phyloP scores from a whole-genome alignment of 192 early-diverging fungal species.

The Backusella parvicylindrica region DNA sequence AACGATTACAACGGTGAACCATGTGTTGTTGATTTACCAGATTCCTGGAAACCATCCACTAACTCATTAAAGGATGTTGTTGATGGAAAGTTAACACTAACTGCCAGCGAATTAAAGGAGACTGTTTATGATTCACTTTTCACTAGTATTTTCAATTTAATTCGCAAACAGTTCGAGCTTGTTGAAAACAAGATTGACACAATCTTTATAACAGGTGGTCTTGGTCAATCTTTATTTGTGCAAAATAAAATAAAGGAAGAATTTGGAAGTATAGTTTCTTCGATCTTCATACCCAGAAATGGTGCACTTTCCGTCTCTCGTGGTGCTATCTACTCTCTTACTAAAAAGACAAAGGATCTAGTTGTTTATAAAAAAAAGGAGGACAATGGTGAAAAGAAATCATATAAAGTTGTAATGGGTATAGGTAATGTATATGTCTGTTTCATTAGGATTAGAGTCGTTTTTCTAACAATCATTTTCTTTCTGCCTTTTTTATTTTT shows the following conservation, averaged over 20 bases:
- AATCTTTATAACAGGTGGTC: constrained; percentile 55
- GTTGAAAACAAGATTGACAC: constrained; percentile 29
- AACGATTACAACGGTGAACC: background rate
- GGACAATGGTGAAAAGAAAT: background rate
- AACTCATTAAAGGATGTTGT: background rate
- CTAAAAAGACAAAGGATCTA: background rate
- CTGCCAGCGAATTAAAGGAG: constrained; percentile 33
- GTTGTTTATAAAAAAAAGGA: background rate
- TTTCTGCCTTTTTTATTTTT: background rate
- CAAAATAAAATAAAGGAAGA: background rate
- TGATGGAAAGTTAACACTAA: constrained; percentile 32
- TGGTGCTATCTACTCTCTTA: background rate
- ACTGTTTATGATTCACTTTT: constrained; percentile 45
- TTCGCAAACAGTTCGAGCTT: constrained; percentile 37
- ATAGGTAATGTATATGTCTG: background rate
- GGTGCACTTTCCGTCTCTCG: background rate
- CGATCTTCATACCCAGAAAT: background rate
- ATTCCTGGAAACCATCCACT: background rate
- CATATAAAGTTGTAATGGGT: background rate
- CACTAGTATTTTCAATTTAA: constrained; percentile 34
- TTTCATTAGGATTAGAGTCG: background rate
- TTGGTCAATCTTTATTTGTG: constrained; percentile 36
- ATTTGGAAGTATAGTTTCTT: background rate
- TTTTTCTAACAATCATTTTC: background rate
- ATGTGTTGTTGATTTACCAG: background rate